Conservation (phyloP, 768 basidiomycete genomes). For the Suillus luteus region DNA sequence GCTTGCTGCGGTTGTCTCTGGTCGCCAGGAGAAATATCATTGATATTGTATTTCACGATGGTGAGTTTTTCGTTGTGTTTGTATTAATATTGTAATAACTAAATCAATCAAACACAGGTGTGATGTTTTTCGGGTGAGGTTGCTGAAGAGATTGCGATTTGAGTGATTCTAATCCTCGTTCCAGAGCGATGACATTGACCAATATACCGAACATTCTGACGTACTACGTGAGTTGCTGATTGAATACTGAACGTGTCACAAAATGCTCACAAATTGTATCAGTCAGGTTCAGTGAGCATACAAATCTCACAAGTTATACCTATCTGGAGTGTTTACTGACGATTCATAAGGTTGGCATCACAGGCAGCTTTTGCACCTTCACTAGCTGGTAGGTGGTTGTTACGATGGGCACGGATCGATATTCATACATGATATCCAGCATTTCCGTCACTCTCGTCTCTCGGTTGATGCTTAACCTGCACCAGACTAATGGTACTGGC, state of each 20-base stretch:
- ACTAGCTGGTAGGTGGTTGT: conserved; percentile 44
- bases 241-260: neutral
- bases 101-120: conserved; percentile 36
- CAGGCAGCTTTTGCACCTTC: conserved; percentile 50
- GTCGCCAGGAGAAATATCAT: conserved; percentile 38
- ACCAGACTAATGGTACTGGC: conserved; percentile 35
- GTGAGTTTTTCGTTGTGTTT: conserved; percentile 32
- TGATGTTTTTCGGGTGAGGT: conserved; percentile 56
- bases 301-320: neutral
- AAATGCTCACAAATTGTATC: neutral
- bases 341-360: conserved; percentile 20
- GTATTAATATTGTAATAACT: neutral
- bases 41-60: conserved; percentile 49
- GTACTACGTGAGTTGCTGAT: conserved; percentile 35
- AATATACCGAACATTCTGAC: conserved; percentile 51
- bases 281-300: conserved; percentile 14
- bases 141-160: neutral
- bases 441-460: conserved; percentile 55
- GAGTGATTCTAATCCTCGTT: neutral
- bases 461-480: conserved; percentile 57
- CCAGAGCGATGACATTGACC: conserved; percentile 44
- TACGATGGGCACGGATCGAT: neutral
- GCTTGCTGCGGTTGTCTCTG: conserved; percentile 24
- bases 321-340: neutral
- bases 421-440: conserved; percentile 25